phyloP scores from a whole-genome alignment of 805 yeast genomes.

The Kodamaea nitidulidarum region DNA sequence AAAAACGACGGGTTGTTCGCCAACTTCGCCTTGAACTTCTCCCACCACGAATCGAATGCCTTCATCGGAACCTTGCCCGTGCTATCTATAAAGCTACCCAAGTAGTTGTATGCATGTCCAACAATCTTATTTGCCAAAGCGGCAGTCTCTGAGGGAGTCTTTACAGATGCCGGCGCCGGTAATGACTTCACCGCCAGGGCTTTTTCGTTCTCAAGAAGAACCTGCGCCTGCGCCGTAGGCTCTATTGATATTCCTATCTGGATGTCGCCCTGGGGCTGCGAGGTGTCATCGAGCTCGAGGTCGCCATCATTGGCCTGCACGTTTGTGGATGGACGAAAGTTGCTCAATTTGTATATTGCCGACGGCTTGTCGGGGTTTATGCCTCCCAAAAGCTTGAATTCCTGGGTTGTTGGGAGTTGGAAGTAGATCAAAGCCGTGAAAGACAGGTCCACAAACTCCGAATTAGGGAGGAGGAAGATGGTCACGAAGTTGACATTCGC shows the following conservation, averaged over 20 bases:
- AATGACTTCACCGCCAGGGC: constrained; percentile 19
- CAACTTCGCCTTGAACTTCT: constrained; percentile 71
- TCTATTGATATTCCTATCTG: constrained; percentile 89
- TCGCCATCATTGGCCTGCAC: constrained; percentile 29
- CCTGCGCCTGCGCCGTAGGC: constrained; percentile 62
- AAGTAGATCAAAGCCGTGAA: constrained; percentile 84
- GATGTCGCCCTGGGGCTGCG: constrained; percentile 25
- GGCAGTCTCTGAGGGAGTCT: constrained; percentile 36
- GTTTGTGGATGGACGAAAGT: constrained; percentile 18
- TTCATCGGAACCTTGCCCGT: constrained; percentile 82
- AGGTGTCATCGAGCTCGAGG: constrained; percentile 28
- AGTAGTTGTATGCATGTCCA: constrained; percentile 84
- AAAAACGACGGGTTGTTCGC: constrained; percentile 80
- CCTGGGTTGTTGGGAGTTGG: constrained; percentile 63
- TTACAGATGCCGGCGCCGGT: constrained; percentile 20
- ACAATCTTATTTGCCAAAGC: constrained; percentile 82
- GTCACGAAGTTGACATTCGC: constrained; percentile 73
- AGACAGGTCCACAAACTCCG: constrained; percentile 56
- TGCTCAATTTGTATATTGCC: constrained; percentile 81
- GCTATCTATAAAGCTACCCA: constrained; percentile 80
- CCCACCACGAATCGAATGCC: constrained; percentile 94
- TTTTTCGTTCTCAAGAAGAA: constrained; percentile 47
- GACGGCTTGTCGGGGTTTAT: constrained; percentile 70
- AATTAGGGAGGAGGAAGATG: constrained; percentile 79
- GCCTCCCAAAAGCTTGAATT: constrained; percentile 66